Evolutionary conservation across 805 yeast genomes (phyloP).

Genomic region (Cyberlindnera samutprakarnensis): DNA sequence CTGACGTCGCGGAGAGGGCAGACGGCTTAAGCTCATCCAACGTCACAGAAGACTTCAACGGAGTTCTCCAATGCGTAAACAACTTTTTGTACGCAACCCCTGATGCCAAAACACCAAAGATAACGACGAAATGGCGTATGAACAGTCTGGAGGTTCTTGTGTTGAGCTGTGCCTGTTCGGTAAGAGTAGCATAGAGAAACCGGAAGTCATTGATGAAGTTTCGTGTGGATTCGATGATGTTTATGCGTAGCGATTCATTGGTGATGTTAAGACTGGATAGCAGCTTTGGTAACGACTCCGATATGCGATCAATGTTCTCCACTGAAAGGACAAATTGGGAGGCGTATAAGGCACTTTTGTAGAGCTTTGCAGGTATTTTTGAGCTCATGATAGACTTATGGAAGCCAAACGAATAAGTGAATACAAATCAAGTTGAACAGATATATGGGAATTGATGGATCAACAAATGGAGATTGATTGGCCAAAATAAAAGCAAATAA

Average conservation of each 20-base stretch:
- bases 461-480: no score
- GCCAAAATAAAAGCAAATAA: no score
- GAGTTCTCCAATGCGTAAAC: slow-evolving; percentile 1
- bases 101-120: slow-evolving; percentile 7
- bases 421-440: no score
- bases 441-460: no score
- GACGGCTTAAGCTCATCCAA: neutral
- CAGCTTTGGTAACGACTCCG: slow-evolving; percentile 8
- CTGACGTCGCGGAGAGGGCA: slow-evolving; percentile 3
- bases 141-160: slow-evolving; percentile 6
- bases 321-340: slow-evolving; percentile 10
- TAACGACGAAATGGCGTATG: slow-evolving; percentile 5
- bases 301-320: slow-evolving; percentile 2
- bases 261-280: slow-evolving; percentile 6
- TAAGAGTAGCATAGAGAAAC: neutral
- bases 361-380: no score
- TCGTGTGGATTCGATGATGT: slow-evolving; percentile 4
- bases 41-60: neutral
- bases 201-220: slow-evolving; percentile 7
- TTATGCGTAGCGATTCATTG: slow-evolving; percentile 5
- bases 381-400: no score
- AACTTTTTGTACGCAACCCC: slow-evolving; percentile 5
- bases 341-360: slow-evolving; percentile 5
- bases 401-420: no score
- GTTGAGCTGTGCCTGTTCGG: neutral